Evolutionary conservation across 2,329 filamentous ascomycete genomes (phyloP).

Genomic region (Rhynchosporium secalis): DNA sequence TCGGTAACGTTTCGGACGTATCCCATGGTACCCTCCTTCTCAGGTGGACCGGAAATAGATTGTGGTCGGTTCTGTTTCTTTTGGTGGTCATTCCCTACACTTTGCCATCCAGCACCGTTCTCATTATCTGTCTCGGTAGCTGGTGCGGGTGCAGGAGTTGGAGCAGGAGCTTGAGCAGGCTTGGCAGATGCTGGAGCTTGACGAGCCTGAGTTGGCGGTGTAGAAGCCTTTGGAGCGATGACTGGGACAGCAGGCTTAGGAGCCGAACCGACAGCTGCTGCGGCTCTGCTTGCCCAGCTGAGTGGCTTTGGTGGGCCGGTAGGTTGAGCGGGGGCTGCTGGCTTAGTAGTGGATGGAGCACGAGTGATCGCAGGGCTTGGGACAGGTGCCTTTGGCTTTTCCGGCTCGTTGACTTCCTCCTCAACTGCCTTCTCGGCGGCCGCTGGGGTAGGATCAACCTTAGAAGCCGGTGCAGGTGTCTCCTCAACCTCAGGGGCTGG

Average conservation of each 20-base stretch:
- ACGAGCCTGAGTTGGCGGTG: conserved; percentile 55
- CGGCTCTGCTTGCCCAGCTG: conserved; percentile 72
- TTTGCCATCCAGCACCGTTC: conserved; percentile 74
- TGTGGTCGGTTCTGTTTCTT: conserved; percentile 80
- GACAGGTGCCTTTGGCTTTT: conserved; percentile 66
- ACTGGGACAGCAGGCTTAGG: conserved; percentile 58
- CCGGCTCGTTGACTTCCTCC: conserved; percentile 56
- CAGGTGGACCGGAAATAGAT: conserved; percentile 59
- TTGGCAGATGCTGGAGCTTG: conserved; percentile 49
- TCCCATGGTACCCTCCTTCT: conserved; percentile 76
- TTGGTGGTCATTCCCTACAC: conserved; percentile 66
- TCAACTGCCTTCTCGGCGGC: conserved; percentile 54
- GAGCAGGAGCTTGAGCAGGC: conserved; percentile 48
- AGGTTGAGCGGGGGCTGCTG: conserved; percentile 52
- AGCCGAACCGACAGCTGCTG: conserved; percentile 54
- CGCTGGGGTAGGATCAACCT: conserved; percentile 46
- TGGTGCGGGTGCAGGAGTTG: conserved; percentile 51
- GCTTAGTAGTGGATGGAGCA: conserved; percentile 34
- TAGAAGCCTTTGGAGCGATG: conserved; percentile 53
- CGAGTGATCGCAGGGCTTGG: conserved; percentile 54
- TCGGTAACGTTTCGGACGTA: conserved; percentile 97
- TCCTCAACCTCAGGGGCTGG: conserved; percentile 39
- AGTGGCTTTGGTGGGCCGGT: conserved; percentile 61
- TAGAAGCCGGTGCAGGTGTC: conserved; percentile 34
- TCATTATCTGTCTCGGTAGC: conserved; percentile 39